Evolutionary conservation across 495 filamentous ascomycete species (phyloP).

Genomic region (Letharia lupina): DNA sequence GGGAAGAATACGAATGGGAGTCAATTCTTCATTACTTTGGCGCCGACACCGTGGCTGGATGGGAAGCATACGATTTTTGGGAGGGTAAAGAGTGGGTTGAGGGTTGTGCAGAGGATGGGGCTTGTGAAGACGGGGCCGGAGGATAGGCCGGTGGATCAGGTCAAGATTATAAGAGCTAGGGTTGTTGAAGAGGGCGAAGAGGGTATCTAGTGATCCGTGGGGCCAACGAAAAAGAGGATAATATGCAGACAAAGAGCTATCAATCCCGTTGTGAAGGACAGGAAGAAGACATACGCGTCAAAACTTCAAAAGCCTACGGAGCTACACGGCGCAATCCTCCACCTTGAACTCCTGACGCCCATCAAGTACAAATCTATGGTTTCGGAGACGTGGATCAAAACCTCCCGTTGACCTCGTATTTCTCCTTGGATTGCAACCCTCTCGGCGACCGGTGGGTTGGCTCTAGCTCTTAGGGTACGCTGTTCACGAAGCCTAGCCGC

Average conservation of each 20-base stretch:
- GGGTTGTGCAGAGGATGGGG: constrained; percentile 80
- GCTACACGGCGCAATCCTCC: neutral
- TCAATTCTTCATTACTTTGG: constrained; percentile 83
- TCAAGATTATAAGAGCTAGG: constrained; percentile 68
- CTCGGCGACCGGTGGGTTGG: neutral
- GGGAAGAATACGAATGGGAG: constrained; percentile 87
- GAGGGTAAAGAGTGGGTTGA: constrained; percentile 76
- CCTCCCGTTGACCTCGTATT: neutral
- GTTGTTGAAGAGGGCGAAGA: constrained; percentile 52
- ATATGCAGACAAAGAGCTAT: neutral
- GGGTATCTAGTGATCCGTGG: constrained; percentile 13
- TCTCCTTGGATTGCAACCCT: neutral
- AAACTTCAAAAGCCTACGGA: neutral
- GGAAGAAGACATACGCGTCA: neutral
- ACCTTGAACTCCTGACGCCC: neutral
- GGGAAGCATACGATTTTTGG: constrained; percentile 98
- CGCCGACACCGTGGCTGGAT: constrained; percentile 94
- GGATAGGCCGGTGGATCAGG: constrained; percentile 73
- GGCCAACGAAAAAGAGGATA: neutral
- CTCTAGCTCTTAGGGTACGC: neutral
- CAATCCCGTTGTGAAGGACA: neutral
- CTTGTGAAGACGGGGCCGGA: constrained; percentile 74
- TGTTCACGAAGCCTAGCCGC: neutral
- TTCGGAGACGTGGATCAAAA: neutral
- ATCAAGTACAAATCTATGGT: neutral